These are phyloP conservation scores for Cystofilobasidium capitatum DNA, from an alignment of 768 basidiomycete species.

Conservation along the genomic window DNA sequence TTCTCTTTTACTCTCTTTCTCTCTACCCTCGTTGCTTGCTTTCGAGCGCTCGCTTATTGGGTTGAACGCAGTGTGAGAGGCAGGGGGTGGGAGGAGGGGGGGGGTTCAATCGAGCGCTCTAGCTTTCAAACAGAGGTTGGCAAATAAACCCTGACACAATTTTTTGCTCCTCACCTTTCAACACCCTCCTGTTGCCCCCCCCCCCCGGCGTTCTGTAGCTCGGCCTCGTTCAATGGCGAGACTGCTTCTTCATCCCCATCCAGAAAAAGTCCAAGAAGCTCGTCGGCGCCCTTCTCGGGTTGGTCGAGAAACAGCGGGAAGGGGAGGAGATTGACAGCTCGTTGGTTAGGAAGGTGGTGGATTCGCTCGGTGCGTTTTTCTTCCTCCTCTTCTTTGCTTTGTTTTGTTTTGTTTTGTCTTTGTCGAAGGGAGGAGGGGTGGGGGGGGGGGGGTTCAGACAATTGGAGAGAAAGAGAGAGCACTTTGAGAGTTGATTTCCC, in stretches of 20 bases:
- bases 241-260: constrained; percentile 78
- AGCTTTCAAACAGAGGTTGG: no score
- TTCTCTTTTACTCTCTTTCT: not conserved
- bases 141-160: no score
- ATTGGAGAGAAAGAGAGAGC: no score
- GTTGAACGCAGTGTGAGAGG: no score
- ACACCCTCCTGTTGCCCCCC: not conserved
- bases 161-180: no score
- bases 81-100: no score
- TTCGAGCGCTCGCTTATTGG: no score
- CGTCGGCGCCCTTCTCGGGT: constrained; percentile 71
- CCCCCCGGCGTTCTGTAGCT: constrained; percentile 47
- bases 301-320: constrained; percentile 88
- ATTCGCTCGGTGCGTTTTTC: constrained; percentile 55
- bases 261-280: constrained; percentile 73
- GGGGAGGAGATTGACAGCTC: constrained; percentile 89
- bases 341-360: constrained; percentile 85
- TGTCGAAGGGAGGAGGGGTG: not conserved
- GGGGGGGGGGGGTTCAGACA: not conserved
- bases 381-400: not conserved
- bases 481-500: not conserved
- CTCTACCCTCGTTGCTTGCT: not conserved
- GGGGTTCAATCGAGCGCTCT: no score
- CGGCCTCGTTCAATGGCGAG: constrained; percentile 91
- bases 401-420: not conserved